Base-by-base conservation (phyloP, 768 basidiomycete genomes). In the Agaricus blazei region DNA sequence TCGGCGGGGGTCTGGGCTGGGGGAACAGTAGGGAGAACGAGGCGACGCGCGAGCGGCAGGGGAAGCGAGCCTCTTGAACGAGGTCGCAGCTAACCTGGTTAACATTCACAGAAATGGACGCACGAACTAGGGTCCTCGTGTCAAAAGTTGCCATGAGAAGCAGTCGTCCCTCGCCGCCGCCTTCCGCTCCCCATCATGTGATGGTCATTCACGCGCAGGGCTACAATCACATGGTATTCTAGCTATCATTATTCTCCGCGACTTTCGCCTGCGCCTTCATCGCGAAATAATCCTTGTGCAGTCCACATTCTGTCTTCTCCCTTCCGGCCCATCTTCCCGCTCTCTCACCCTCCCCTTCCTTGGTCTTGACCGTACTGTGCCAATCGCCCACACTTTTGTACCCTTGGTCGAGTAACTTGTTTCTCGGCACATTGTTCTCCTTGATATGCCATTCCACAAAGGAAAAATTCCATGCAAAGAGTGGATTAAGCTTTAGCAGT, bases 341-440 rank as follows among this genome's bases (percentile, higher is more conserved):
- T 26, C 97, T 81, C 71, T 99, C 97, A 57, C 91, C 91, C 41
- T 88, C 81, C 0, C 81, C 85, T 58, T 84, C 85, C 62, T 69
- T 77, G 12, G 77, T 77, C 68, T 82, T 82, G n/a, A 68, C 70
- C 0, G 97, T 99, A 59, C 92, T 95, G 72, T 99, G 97, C 90
- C 95, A 96, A 70, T 99, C 97, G 3, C 97, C 97, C 59, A 99
- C 84, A 65, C 91, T 93, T 63, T 86, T 88, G 75, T 98, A 99
- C 3, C 97, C 97, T 66, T 93, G 84, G 57, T 83, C 84, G 40
- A 99, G 80, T 4, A 99, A 78, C 58, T 80, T 83, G 74, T 99
- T 98, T 58, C 84, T 82, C 2, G 95, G 95, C 0, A 98, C 94
- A 44, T 82, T 72, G 70, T 98, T 83, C 57, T 81, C 76, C 42